Base-by-base conservation (phyloP, 139 green algal species). In the Zygnema cylindricum region DNA sequence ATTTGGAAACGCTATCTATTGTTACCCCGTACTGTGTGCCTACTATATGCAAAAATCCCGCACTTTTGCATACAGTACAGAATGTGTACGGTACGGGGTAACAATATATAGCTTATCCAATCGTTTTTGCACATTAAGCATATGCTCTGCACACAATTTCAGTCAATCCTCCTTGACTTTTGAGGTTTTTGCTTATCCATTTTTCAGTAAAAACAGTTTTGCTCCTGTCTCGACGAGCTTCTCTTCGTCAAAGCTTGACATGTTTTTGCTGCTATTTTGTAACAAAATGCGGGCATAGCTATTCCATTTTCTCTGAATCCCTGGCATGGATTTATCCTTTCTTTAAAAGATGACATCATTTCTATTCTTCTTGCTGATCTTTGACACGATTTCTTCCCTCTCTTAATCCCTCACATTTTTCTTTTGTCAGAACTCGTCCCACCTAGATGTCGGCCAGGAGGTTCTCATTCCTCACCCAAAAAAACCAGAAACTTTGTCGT, bases 391-490 rank as follows among this genome's bases (percentile, higher is more conserved):
- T 30, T 73, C 57, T 73, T 30, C 30, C 57, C 57, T 30, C 57
- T 30, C 57, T 73, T 73, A 35, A 30, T 73, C 57, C 57, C 57
- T 30, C 57, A n/a, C n/a, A n/a, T 25, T 73, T 73, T 30, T 30
- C 57, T 30, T 35, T 30, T 30, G 82, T 32, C 69, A 87, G 81
- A 69, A 69, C 23, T 87, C 32, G 38, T 78, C 81, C 3, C 81
- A 87, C 7, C 23, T 85, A 35, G 55, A 87, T 35, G 43, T 87
- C 16, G 81, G 81, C 2, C 69, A 83, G 81, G 81, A 87, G 11
- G 81, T 84, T 11, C 77, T 84, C 3, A 84, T 84, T 33, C 77
- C 77, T 55, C 3, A 23, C 77, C 38, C 77, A 35, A 2, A 33
- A 2, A 35, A 55, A 79, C 7, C 38, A 43, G 71, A 7, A 79